phyloP scores from a whole-genome alignment of 306 rosid species.

The Rosa rugosa region DNA sequence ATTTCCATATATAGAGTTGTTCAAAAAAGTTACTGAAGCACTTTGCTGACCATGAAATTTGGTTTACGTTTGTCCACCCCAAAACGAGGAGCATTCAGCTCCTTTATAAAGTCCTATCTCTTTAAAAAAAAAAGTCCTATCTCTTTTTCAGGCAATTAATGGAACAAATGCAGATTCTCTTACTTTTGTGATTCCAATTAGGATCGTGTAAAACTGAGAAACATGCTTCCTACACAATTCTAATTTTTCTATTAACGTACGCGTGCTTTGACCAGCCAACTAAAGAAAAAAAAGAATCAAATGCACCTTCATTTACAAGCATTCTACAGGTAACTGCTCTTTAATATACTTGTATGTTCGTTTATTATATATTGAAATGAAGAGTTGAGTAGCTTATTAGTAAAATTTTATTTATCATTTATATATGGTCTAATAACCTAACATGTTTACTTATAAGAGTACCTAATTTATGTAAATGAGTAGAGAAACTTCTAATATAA shows the following conservation, averaged over 20 bases:
- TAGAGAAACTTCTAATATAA: too few species aligned
- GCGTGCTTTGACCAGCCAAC: neutral
- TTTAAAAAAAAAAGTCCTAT: neutral
- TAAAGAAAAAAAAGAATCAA: neutral
- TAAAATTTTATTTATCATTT: too few species aligned
- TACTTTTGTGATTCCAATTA: neutral
- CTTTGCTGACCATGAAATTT: neutral
- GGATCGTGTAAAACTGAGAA: neutral
- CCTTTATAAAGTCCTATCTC: neutral
- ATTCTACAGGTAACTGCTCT: neutral
- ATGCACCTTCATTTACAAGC: neutral
- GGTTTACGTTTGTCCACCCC: neutral
- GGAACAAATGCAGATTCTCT: neutral
- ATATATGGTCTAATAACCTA: too few species aligned
- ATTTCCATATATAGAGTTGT: neutral
- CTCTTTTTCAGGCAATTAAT: neutral
- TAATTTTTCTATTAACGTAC: neutral
- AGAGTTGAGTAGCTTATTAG: neutral
- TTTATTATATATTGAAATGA: neutral
- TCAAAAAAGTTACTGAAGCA: neutral
- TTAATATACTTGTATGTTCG: neutral
- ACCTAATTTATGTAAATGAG: too few species aligned
- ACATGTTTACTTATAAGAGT: too few species aligned
- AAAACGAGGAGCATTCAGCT: neutral
- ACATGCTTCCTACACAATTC: neutral